Evolutionary conservation across 345 rosid species (phyloP), one percentile per base, ranked within the genome.

Genomic region (Toxicodendron radicans): DNA sequence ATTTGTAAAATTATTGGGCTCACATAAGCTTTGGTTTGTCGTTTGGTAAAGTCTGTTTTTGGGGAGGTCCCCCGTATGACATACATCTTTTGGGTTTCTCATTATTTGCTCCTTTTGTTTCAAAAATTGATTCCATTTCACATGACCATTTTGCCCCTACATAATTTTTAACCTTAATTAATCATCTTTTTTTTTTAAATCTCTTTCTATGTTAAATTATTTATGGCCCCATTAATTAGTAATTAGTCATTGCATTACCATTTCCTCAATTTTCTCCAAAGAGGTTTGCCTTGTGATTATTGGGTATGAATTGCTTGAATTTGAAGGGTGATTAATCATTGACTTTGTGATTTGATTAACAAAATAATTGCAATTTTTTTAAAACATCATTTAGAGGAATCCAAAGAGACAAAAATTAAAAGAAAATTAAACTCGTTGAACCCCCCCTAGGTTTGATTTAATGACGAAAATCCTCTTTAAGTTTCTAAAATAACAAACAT

Each of bases 21-120:
- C 80, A 77, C 80, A 77, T 51, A 74, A 61, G 59, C 57, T 5
- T 45, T 4, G 49, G 32, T 72, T 79, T 77, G 85, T 77, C 79
- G 78, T 74, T 77, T 79, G 18, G 49, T 60, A 48, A 78, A 68
- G 57, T 48, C 41, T 10, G 16, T 30, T 62, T 27, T 52, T 58
- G 23, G 52, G 58, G 74, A 35, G 43, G 58, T 24, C 41, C 76
- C 82, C 43, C 7, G 8, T n/a, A 8, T 46, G 49, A 72, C 56
- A 58, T 23, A 32, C 48, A 49, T 21, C 21, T 70, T 57, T 68
- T 23, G 56, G 74, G 10, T 57, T 58, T 69, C 58, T 52, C 74
- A 18, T 63, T 71, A 5, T 67, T 57, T 80, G 12, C 51, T 13
- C 64, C 62, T 51, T 35, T 23, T 13, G 3, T 57, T 79, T 23